These are phyloP conservation scores for Penicillium samsonianum DNA, from an alignment of 495 filamentous ascomycete species.

Conservation along the genomic window DNA sequence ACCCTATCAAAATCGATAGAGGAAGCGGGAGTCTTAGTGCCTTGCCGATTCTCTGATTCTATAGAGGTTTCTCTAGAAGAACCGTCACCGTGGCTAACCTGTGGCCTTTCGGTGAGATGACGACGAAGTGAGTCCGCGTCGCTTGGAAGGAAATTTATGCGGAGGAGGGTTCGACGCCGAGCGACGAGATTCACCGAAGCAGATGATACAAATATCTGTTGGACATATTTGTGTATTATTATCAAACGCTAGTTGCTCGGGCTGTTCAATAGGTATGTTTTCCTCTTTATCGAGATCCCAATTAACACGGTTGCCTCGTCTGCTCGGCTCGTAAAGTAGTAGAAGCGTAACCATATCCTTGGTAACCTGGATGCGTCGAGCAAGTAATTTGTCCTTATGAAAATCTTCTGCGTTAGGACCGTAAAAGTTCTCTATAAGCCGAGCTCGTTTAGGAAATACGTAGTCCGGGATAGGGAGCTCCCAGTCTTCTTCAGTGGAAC, in stretches of 20 bases:
- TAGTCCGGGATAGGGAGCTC: slow-evolving; percentile 26
- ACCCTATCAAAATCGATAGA: no score
- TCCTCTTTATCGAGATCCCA: slow-evolving; percentile 23
- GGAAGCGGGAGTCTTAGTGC: no score
- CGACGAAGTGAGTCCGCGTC: slow-evolving; percentile 33
- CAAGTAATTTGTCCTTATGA: slow-evolving; percentile 30
- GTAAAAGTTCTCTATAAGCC: slow-evolving; percentile 34
- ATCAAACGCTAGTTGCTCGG: slow-evolving; percentile 13
- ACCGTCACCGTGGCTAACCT: no score
- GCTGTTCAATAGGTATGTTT: slow-evolving; percentile 11
- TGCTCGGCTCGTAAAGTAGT: slow-evolving; percentile 24
- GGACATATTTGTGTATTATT: slow-evolving; percentile 10
- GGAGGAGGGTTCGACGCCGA: slow-evolving; percentile 32
- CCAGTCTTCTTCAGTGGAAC: slow-evolving; percentile 21
- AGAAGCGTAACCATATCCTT: slow-evolving; percentile 31
- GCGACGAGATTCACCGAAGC: slow-evolving; percentile 27
- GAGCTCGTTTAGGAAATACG: slow-evolving; percentile 29
- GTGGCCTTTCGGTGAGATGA: slow-evolving; percentile 19
- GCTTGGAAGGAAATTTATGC: slow-evolving; percentile 32
- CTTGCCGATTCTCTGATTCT: no score
- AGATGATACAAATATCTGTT: slow-evolving; percentile 36
- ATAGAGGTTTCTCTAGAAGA: no score
- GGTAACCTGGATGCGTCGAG: slow-evolving; percentile 31
- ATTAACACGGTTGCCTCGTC: slow-evolving; percentile 28
- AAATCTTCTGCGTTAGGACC: slow-evolving; percentile 29